Evolutionary conservation across 345 rosid genomes (phyloP), one percentile per base, ranked within the genome.

Genomic region (Eucalyptus lansdowneana): DNA sequence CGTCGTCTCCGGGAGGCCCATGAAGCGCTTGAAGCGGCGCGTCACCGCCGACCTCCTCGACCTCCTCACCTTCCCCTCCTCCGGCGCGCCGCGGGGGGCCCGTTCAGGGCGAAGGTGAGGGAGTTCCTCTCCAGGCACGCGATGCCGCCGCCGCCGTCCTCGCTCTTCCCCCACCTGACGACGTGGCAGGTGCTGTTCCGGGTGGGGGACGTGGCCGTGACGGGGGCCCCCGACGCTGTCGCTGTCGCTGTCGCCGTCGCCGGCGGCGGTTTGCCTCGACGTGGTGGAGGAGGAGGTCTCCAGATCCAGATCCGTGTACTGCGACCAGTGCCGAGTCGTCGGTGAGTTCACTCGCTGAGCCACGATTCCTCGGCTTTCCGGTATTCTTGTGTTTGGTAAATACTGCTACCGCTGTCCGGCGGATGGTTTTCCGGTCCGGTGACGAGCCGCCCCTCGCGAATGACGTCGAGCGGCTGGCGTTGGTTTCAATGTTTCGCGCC

Each of bases 251-350:
- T 50, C 21, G 69, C 53, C 53, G 5, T 49, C 50, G 29, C 90
- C 94, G 69, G 90, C 92, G 60, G 37, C 90, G 19, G 95, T 94
- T 11, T 90, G 88, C 47, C 89, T 96, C 62, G 95, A 95, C 89
- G 88, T 95, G 10, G 94, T 95, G n/a, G 96, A 96, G 94, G 97
- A 96, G 93, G 97, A 95, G 86, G 96, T 96, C 21, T 92, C 95
- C 87, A 94, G 94, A 92, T 94, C 97, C 88, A 92, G 96, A 94
- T 95, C 96, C 88, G 93, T 94, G 42, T 95, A 93, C 91, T 96
- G 97, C 88, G 95, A 96, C 88, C 96, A 96, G 92, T 95, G 97
- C 96, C 96, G 97, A 89, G 96, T 96, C 65, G 95, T 94, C 44
- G 96, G 97, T 96, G 94, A 95, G 96, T 94, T 89, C 88, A 87